These are phyloP conservation scores for Cicer pinnatifidum DNA, from an alignment of 306 rosid species.

Conservation along the genomic window DNA sequence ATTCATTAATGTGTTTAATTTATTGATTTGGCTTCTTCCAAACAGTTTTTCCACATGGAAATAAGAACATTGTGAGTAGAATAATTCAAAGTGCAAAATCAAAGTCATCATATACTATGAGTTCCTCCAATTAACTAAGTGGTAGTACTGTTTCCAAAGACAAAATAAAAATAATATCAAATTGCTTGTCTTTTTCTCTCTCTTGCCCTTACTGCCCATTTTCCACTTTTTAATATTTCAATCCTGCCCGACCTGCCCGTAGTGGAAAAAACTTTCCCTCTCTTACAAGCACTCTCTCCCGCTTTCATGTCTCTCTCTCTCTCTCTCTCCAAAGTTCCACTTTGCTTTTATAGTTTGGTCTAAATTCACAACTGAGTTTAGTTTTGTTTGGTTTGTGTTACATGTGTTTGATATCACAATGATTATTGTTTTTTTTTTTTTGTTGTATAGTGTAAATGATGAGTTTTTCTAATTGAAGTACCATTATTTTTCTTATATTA, in stretches of 20 bases:
- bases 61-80: conserved; percentile 41
- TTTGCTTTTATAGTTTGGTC: conserved; percentile 45
- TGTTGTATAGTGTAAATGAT: conserved; percentile 11
- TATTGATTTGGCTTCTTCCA: neutral
- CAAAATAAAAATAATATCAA: conserved; percentile 23
- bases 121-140: conserved; percentile 42
- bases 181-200: conserved; percentile 47
- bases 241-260: conserved; percentile 51
- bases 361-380: conserved; percentile 36
- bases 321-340: conserved; percentile 35
- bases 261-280: conserved; percentile 48
- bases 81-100: conserved; percentile 36
- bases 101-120: conserved; percentile 38
- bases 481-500: neutral
- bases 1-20: neutral
- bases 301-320: conserved; percentile 46
- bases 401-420: conserved; percentile 29
- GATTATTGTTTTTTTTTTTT: neutral
- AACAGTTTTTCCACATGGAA: conserved; percentile 40
- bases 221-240: conserved; percentile 41
- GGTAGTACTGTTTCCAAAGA: conserved; percentile 39
- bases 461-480: conserved; percentile 5
- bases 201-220: conserved; percentile 49
- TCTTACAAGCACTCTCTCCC: conserved; percentile 53
- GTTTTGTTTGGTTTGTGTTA: conserved; percentile 2